phyloP scores from a whole-genome alignment of 345 rosid genomes.

The Citrus sinensis region DVS_A1.0 CM039167.1:7007001-7007500 shows the following conservation, averaged over 20 bases:
- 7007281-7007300: neutral
- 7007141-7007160: constrained; percentile 56
- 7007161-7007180: constrained; percentile 90
- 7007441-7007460: neutral
- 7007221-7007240: neutral
- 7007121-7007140: neutral
- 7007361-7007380: neutral
- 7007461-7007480: neutral
- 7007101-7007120: neutral
- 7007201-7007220: neutral
- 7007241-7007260: neutral
- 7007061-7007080: constrained; percentile 60
- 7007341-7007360: neutral
- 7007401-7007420: neutral
- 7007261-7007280: neutral
- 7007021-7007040: constrained; percentile 92
- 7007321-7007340: neutral
- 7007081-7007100: neutral
- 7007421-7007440: neutral
- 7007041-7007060: constrained; percentile 99
- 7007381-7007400: neutral
- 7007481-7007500: neutral
- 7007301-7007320: neutral
- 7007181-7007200: constrained; percentile 91
- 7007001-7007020: constrained; percentile 86